phyloP scores from a whole-genome alignment of 768 basidiomycete species.

The Kwoniella dendrophila region DNA sequence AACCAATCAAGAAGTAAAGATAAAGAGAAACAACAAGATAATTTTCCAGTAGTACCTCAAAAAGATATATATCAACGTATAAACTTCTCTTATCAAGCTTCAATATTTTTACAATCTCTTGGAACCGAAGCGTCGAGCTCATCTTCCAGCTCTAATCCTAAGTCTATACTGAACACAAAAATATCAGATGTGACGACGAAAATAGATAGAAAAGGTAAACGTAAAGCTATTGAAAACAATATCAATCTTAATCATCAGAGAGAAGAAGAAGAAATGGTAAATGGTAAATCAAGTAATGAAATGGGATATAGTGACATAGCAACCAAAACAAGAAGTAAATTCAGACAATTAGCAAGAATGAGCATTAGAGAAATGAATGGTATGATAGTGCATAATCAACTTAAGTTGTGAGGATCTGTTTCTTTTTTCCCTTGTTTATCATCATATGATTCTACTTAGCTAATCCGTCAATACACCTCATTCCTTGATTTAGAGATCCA shows the following conservation, averaged over 20 bases:
- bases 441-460: neutral
- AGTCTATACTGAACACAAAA: neutral
- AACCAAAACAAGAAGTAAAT: constrained; percentile 4
- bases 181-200: neutral
- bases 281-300: neutral
- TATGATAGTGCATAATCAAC: constrained; percentile 48
- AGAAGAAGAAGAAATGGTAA: neutral
- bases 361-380: constrained; percentile 31
- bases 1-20: neutral
- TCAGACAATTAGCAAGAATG: constrained; percentile 34
- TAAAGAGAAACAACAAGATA: constrained; percentile 1
- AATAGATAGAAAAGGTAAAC: constrained; percentile 21
- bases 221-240: constrained; percentile 8
- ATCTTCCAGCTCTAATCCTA: neutral
- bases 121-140: neutral
- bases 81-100: constrained; percentile 32
- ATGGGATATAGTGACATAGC: neutral
- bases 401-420: constrained; percentile 41
- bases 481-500: constrained; percentile 41
- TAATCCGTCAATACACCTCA: neutral
- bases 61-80: constrained; percentile 31
- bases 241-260: neutral
- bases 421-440: neutral
- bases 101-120: constrained; percentile 28
- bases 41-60: constrained; percentile 16